Conservation (phyloP, 2,329 filamentous ascomycete genomes). For the Hypocreales sp. region DNA sequence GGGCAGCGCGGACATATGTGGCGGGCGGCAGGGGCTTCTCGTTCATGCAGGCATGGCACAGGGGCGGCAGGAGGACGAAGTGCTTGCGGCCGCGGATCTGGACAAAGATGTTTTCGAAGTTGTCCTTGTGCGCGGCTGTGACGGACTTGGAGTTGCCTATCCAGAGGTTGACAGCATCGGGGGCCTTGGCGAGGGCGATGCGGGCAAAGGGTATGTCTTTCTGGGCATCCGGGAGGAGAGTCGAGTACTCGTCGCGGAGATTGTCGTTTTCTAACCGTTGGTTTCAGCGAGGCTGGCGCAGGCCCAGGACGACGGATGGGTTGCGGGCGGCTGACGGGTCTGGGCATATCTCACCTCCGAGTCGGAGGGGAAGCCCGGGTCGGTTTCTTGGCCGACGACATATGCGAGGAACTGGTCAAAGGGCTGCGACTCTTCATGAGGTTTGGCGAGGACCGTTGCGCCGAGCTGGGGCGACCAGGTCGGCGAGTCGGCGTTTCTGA, state of each 20-base stretch:
- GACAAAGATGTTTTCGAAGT: slow-evolving; percentile 75
- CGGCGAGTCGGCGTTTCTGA: slow-evolving; percentile 22
- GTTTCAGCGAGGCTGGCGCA: not conserved
- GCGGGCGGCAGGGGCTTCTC: slow-evolving; percentile 42
- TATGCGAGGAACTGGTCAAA: slow-evolving; percentile 49
- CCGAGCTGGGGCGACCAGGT: slow-evolving; percentile 11
- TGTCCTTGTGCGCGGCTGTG: slow-evolving; percentile 66
- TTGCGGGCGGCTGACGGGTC: slow-evolving; percentile 46
- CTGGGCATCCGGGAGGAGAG: slow-evolving; percentile 48
- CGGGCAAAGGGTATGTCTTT: slow-evolving; percentile 54
- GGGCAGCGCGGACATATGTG: slow-evolving; percentile 33
- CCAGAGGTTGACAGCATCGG: slow-evolving; percentile 74
- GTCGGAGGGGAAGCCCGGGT: slow-evolving; percentile 11
- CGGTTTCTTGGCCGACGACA: slow-evolving; percentile 40
- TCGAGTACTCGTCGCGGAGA: slow-evolving; percentile 53
- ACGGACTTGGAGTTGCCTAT: slow-evolving; percentile 56
- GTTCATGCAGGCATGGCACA: slow-evolving; percentile 53
- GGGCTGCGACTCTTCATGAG: slow-evolving; percentile 47
- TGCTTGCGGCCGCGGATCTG: slow-evolving; percentile 60
- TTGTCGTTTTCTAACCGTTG: slow-evolving; percentile 56
- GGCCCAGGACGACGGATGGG: no score
- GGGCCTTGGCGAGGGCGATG: slow-evolving; percentile 47
- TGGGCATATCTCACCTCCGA: slow-evolving; percentile 55
- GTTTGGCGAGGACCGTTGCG: slow-evolving; percentile 48
- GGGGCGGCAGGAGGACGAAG: slow-evolving; percentile 59